Evolutionary conservation across 78 protist species (phyloP).

Genomic region (Isochrysis galbana): DNA sequence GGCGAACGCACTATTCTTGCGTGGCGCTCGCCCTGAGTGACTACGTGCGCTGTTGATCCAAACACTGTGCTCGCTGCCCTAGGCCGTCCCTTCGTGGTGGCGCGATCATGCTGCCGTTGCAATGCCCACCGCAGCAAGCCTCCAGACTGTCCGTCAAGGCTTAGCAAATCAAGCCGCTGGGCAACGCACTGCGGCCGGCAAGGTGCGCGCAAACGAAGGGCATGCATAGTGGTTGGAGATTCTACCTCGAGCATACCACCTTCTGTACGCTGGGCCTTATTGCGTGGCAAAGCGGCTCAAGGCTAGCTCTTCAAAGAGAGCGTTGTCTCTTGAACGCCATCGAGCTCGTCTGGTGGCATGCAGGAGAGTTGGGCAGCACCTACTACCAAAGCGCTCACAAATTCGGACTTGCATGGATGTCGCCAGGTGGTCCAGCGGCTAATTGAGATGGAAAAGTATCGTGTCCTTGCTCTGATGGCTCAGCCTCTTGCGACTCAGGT

Average conservation of each 20-base stretch:
- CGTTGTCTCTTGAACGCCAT: background rate
- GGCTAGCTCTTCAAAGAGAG: background rate
- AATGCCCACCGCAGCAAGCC: background rate
- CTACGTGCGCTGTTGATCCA: too few relatives aligned
- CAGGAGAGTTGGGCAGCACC: background rate
- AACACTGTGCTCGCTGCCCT: background rate
- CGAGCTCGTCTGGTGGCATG: background rate
- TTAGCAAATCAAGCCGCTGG: background rate
- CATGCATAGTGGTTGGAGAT: too few relatives aligned
- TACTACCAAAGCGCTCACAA: background rate
- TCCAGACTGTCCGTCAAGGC: background rate
- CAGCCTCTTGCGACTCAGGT: background rate
- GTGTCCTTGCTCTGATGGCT: background rate
- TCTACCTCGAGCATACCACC: too few relatives aligned
- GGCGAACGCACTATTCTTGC: too few relatives aligned
- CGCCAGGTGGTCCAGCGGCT: background rate
- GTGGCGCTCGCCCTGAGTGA: too few relatives aligned
- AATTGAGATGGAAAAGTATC: background rate
- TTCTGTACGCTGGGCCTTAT: too few relatives aligned
- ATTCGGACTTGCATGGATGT: background rate
- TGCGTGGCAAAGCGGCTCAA: background rate
- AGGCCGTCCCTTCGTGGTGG: background rate
- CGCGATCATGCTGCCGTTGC: background rate
- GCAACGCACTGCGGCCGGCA: background rate
- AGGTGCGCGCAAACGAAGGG: too few relatives aligned